Conservation (phyloP, 352 stramenopile genomes). For the Globisporangium ultimum region DNA sequence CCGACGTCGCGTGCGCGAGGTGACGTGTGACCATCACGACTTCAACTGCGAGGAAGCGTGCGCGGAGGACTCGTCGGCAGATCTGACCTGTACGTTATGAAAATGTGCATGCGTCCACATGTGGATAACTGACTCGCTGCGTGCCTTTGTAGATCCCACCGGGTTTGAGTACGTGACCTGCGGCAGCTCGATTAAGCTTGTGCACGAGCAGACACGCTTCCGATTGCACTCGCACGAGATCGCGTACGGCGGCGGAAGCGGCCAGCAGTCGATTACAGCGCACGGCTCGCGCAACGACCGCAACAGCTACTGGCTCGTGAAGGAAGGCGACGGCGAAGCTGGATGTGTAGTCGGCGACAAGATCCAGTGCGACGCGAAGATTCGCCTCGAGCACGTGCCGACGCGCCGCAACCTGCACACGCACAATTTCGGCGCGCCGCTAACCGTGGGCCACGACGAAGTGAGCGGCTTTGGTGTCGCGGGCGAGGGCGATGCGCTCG, state of each 20-base stretch:
- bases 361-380: slow-evolving; percentile 55
- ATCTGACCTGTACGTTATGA: slow-evolving; percentile 58
- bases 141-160: slow-evolving; percentile 39
- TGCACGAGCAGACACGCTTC: slow-evolving; percentile 69
- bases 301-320: slow-evolving; percentile 87
- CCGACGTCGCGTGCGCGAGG: slow-evolving; percentile 73
- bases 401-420: slow-evolving; percentile 81
- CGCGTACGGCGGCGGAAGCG: slow-evolving; percentile 68
- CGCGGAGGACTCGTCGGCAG: slow-evolving; percentile 58
- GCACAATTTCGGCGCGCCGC: slow-evolving; percentile 64
- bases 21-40: slow-evolving; percentile 70
- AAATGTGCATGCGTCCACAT: background rate
- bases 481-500: slow-evolving; percentile 62
- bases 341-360: slow-evolving; percentile 49
- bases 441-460: slow-evolving; percentile 57
- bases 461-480: slow-evolving; percentile 81
- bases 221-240: slow-evolving; percentile 85
- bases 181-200: slow-evolving; percentile 81
- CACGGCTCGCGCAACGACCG: slow-evolving; percentile 69
- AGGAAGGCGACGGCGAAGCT: slow-evolving; percentile 53
- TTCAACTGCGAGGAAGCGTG: slow-evolving; percentile 79
- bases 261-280: slow-evolving; percentile 77
- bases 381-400: slow-evolving; percentile 73
- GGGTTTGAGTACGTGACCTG: slow-evolving; percentile 83
- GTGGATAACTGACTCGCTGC: background rate